Conservation (phyloP, 768 basidiomycete species). For the Tricholoma matsutake region DNA sequence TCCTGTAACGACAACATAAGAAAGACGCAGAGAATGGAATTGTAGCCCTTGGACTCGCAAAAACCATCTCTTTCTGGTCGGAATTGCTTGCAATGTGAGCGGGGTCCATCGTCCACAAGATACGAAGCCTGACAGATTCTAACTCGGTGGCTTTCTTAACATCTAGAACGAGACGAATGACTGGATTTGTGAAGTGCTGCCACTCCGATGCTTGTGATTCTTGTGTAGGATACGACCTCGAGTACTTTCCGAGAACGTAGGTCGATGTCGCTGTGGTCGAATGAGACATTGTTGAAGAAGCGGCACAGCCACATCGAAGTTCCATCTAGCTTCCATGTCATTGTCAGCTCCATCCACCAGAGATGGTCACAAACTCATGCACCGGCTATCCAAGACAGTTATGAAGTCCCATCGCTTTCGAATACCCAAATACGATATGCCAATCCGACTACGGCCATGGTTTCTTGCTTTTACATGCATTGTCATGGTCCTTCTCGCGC, state of each 20-base stretch:
- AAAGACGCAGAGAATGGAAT: conserved; percentile 4
- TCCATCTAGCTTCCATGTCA: conserved; percentile 1
- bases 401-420: conserved; percentile 70
- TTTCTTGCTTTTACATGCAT: conserved; percentile 69
- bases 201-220: conserved; percentile 45
- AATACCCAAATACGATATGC: conserved; percentile 66
- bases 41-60: conserved; percentile 46
- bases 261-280: conserved; percentile 59
- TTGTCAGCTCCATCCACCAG: conserved; percentile 12
- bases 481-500: conserved; percentile 66
- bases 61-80: conserved; percentile 55
- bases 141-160: conserved; percentile 49
- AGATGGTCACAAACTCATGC: conserved; percentile 33
- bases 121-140: conserved; percentile 61
- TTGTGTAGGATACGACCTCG: conserved; percentile 53
- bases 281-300: conserved; percentile 35
- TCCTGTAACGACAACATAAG: conserved; percentile 45
- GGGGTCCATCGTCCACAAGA: conserved; percentile 57
- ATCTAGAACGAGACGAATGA: conserved; percentile 61
- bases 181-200: conserved; percentile 77
- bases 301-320: conserved; percentile 12
- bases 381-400: conserved; percentile 49
- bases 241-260: conserved; percentile 62
- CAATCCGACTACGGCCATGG: conserved; percentile 80
- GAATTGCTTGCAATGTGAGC: conserved; percentile 22